Conservation (phyloP, 805 yeast species). For the Starmerella ratchasimensis region DNA sequence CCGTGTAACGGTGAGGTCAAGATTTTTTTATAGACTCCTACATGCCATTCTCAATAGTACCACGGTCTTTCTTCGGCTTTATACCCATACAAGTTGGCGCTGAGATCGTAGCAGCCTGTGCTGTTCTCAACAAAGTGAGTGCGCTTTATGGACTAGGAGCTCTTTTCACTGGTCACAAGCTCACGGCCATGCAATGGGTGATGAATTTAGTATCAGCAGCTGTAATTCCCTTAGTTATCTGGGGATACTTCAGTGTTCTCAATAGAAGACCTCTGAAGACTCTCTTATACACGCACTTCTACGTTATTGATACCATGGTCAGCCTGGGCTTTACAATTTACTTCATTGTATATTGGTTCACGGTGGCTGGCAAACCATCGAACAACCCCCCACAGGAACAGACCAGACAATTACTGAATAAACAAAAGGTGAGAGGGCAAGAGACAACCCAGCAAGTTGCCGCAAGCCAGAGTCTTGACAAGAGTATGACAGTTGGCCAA, state of each 20-base stretch:
- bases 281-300: slow-evolving; percentile 50
- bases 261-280: slow-evolving; percentile 45
- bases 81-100: slow-evolving; percentile 80
- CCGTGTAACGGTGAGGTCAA: no score
- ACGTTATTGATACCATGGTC: slow-evolving; percentile 50
- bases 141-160: slow-evolving; percentile 81
- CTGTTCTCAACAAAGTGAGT: slow-evolving; percentile 74
- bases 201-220: slow-evolving; percentile 53
- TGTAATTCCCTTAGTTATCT: slow-evolving; percentile 49
- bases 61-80: slow-evolving; percentile 48
- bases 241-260: slow-evolving; percentile 40
- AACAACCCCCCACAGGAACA: slow-evolving; percentile 10
- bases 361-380: slow-evolving; percentile 21
- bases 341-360: slow-evolving; percentile 67
- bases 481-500: slow-evolving; percentile 23
- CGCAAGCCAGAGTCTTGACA: slow-evolving; percentile 5
- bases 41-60: slow-evolving; percentile 17
- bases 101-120: slow-evolving; percentile 60
- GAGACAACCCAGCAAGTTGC: slow-evolving; percentile 1
- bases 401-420: neutral
- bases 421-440: neutral
- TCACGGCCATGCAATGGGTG: slow-evolving; percentile 70
- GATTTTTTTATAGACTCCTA: no score
- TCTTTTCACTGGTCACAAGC: slow-evolving; percentile 72
- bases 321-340: slow-evolving; percentile 58